Evolutionary conservation across 495 filamentous ascomycete genomes (phyloP), one percentile per base, ranked within the genome.

Genomic region (Tuber umbilicatum): DNA sequence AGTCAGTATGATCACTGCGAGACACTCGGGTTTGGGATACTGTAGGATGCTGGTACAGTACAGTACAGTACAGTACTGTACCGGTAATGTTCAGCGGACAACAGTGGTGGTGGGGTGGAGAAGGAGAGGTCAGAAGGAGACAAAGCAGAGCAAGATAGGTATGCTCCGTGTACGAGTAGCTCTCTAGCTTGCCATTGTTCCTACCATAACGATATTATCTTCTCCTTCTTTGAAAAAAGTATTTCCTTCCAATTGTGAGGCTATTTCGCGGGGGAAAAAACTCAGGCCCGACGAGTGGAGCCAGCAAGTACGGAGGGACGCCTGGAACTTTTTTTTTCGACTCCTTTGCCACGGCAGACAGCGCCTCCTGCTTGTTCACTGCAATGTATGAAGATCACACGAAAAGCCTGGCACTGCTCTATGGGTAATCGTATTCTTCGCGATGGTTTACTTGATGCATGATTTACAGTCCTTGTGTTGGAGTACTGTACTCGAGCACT

Each of bases 271-370:
- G 55, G 27, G 35, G 55, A 64, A 19, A 64, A 64, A 64, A 35
- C 55, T 64, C 55, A 64, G 55, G 55, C 55, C 55, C 27, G 55
- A 64, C 55, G 55, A 64, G 55, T 64, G 55, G 55, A 64, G 55
- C 55, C 55, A 64, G 55, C 55, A 64, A 35, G 55, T 16, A 35
- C 55, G n/a, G 31, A 64, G 27, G 23, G 50, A 27, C 27, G 50
- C 50, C n/a, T 55, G 50, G 50, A 55, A 55, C 45, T 1, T 10
- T 55, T 27, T 27, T 10, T 55, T 27, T 27, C 14, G 50, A 55
- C n/a, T 1, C 3, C 23, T 27, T 55, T 55, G 50, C 50, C 50
- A 64, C 55, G 27, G 55, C 55, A 14, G 50, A 12, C 50, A 64
- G 27, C 55, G 27, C 55, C 35, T 64, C 55, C 27, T 64, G 55